Conservation (phyloP, 306 rosid species). For the Neltuma alba region DNA sequence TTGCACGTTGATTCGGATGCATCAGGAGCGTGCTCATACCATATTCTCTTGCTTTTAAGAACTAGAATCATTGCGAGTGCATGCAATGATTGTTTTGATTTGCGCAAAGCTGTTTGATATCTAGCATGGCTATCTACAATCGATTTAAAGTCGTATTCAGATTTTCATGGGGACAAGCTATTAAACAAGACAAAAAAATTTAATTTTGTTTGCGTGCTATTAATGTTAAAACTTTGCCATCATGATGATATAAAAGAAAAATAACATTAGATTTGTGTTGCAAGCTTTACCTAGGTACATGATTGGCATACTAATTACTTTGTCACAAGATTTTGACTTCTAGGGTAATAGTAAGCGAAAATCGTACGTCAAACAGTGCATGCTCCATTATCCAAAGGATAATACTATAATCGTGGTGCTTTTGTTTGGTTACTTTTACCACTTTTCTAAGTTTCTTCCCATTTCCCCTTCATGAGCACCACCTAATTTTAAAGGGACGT, state of each 20-base stretch:
- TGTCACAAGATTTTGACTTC: neutral
- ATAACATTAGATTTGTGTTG: neutral
- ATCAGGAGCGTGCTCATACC: neutral
- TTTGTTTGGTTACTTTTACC: conserved; percentile 38
- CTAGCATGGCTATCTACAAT: neutral
- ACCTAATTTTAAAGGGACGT: conserved; percentile 39
- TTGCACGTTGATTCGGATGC: neutral
- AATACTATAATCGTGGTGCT: conserved; percentile 4
- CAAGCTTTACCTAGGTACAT: neutral
- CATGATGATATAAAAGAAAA: neutral
- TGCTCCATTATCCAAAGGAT: conserved; percentile 37
- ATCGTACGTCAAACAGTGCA: conserved; percentile 43
- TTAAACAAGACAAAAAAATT: neutral
- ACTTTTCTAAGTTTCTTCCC: conserved; percentile 42
- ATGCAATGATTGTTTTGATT: conserved; percentile 25
- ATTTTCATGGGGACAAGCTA: neutral
- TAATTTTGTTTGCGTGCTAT: conserved; percentile 8
- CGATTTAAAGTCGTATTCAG: neutral
- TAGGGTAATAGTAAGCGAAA: conserved; percentile 14
- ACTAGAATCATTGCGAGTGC: conserved; percentile 29
- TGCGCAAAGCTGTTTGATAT: neutral
- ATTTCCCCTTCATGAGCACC: conserved; percentile 34
- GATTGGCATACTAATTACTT: conserved; percentile 9
- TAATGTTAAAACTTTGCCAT: neutral
- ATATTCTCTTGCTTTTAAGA: conserved; percentile 10